phyloP scores from a whole-genome alignment of 768 basidiomycete genomes.

The Rhodosporidiobolus odoratus region DNA sequence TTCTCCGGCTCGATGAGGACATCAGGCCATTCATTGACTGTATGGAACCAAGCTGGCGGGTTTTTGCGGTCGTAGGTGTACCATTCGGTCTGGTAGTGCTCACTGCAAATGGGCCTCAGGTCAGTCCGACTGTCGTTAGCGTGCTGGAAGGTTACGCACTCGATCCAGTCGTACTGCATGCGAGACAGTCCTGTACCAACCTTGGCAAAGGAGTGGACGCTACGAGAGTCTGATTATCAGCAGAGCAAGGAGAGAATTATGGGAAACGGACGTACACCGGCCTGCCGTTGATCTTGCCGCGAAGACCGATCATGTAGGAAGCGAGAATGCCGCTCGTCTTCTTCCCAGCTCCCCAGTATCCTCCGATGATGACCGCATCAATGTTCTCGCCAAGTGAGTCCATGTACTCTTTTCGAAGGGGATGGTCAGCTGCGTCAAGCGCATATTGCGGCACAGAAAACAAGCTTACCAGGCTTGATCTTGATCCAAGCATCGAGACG shows the following conservation, averaged over 20 bases:
- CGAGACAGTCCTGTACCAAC: constrained; percentile 85
- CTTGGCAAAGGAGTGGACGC: constrained; percentile 80
- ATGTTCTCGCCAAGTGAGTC: constrained; percentile 90
- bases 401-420: constrained; percentile 67
- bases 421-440: constrained; percentile 52
- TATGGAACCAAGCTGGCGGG: constrained; percentile 58
- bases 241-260: not conserved
- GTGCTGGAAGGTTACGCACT: constrained; percentile 40
- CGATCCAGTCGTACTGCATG: constrained; percentile 77
- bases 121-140: not conserved
- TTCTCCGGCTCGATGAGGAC: constrained; percentile 83
- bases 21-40: constrained; percentile 77
- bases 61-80: constrained; percentile 65
- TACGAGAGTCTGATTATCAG: constrained; percentile 43
- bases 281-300: constrained; percentile 58
- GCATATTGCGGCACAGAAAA: not conserved
- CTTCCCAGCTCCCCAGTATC: constrained; percentile 81
- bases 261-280: constrained; percentile 54
- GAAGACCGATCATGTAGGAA: constrained; percentile 78
- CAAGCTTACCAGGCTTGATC: constrained; percentile 51
- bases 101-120: constrained; percentile 53
- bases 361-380: constrained; percentile 85
- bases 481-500: constrained; percentile 92
- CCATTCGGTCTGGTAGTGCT: constrained; percentile 55
- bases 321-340: constrained; percentile 83